A percentile compares a stretch with the other conserved stretches of the same genome.
Conservation (phyloP, 169 alveolate species). For the Cryptosporidium baileyi region DNA sequence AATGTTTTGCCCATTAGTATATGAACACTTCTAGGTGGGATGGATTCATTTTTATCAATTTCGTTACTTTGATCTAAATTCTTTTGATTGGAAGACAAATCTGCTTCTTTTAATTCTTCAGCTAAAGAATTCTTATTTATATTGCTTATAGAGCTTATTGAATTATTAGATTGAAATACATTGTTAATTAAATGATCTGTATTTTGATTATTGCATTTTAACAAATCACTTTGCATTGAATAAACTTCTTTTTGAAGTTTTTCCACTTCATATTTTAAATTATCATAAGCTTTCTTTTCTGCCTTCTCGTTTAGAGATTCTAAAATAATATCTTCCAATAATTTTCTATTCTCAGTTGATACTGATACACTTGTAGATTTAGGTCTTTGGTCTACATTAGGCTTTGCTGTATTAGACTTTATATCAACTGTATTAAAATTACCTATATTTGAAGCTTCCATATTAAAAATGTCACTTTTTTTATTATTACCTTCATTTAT, state of each 20-base stretch:
- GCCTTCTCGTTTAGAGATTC: slow-evolving; percentile 30
- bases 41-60: not conserved
- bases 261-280: slow-evolving; percentile 40
- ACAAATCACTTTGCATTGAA: slow-evolving; percentile 55
- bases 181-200: not conserved
- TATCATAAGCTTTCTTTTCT: slow-evolving; percentile 35
- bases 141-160: not conserved
- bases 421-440: slow-evolving; percentile 55
- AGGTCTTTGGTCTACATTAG: not conserved
- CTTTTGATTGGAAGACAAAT: not conserved
- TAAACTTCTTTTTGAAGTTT: slow-evolving; percentile 60
- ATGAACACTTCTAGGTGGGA: slow-evolving; percentile 67
- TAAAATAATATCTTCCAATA: slow-evolving; percentile 13
- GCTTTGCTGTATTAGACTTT: not conserved
- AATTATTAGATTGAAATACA: not conserved
- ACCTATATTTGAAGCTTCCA: slow-evolving; percentile 21
- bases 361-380: slow-evolving; percentile 28
- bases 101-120: slow-evolving; percentile 27
- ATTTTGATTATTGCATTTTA: not conserved
- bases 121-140: slow-evolving; percentile 23
- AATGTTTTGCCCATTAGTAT: slow-evolving; percentile 57
- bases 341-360: slow-evolving; percentile 8
- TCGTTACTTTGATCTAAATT: not conserved
- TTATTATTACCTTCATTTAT: not conserved
- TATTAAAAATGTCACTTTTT: not conserved